A percentile compares a stretch with the other conserved stretches of the same genome.
These are phyloP conservation scores for Starmera dryadoides DNA, from an alignment of 805 yeast species.

Conservation along the genomic window DNA sequence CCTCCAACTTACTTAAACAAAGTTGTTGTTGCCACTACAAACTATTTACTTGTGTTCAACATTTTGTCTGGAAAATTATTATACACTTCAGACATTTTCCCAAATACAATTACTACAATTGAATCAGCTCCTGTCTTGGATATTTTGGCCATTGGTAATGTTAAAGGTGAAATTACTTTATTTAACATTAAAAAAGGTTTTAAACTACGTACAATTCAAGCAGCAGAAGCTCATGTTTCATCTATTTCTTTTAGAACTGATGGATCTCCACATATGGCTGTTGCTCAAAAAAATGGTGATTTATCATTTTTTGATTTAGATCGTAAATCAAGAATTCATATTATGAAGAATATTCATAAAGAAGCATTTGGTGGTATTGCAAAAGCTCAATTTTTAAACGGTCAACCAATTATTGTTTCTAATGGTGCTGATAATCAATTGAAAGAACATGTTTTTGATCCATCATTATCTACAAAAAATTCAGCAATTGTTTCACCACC, in stretches of 20 bases:
- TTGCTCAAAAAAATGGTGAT: constrained; percentile 76
- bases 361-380: constrained; percentile 74
- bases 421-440: constrained; percentile 87
- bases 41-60: constrained; percentile 57
- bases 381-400: constrained; percentile 68
- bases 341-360: constrained; percentile 64
- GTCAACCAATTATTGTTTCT: constrained; percentile 86
- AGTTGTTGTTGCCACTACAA: constrained; percentile 71
- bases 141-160: constrained; percentile 69
- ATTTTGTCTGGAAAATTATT: constrained; percentile 70
- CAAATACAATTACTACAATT: constrained; percentile 56
- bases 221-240: constrained; percentile 31
- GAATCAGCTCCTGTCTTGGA: constrained; percentile 87
- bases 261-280: constrained; percentile 75
- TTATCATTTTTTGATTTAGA: constrained; percentile 79
- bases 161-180: constrained; percentile 56
- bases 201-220: constrained; percentile 41
- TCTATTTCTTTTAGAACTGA: constrained; percentile 88
- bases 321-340: constrained; percentile 65
- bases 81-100: constrained; percentile 47
- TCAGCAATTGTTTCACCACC: constrained; percentile 77
- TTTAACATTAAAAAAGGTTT: constrained; percentile 64
- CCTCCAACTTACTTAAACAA: constrained; percentile 92
- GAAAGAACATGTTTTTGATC: constrained; percentile 91
- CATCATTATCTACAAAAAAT: constrained; percentile 59